Evolutionary conservation across 345 rosid genomes (phyloP).

Genomic region (Camelina sativa): DNA sequence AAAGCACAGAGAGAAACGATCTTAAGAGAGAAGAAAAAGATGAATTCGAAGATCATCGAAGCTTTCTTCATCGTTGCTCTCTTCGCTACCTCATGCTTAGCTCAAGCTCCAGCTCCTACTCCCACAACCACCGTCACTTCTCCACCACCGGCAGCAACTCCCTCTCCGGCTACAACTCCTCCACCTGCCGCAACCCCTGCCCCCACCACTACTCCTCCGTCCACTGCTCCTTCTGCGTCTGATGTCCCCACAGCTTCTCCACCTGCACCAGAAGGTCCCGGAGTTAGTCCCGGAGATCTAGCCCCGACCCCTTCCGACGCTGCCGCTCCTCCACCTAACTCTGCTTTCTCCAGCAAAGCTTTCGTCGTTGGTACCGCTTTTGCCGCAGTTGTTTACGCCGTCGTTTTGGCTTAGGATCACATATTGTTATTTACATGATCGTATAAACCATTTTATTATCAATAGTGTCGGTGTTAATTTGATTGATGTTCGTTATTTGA

Average conservation of each 20-base stretch:
- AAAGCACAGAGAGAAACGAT: neutral
- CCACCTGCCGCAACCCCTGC: slow-evolving; percentile 47
- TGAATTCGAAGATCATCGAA: slow-evolving; percentile 54
- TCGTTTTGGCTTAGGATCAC: slow-evolving; percentile 39
- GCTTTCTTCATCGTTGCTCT: slow-evolving; percentile 61
- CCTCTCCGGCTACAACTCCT: slow-evolving; percentile 46
- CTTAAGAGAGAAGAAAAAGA: slow-evolving; percentile 30
- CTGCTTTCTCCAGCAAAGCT: slow-evolving; percentile 38
- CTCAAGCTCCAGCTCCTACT: slow-evolving; percentile 68
- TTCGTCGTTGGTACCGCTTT: slow-evolving; percentile 49
- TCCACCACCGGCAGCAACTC: slow-evolving; percentile 44
- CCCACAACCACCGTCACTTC: slow-evolving; percentile 45
- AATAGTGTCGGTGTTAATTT: slow-evolving; percentile 22
- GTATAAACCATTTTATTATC: no score
- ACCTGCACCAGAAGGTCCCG: slow-evolving; percentile 37
- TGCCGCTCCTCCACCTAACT: slow-evolving; percentile 27
- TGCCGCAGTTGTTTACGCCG: slow-evolving; percentile 51
- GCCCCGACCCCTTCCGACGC: slow-evolving; percentile 38
- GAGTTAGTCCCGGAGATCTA: slow-evolving; percentile 28
- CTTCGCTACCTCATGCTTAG: slow-evolving; percentile 61
- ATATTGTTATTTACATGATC: no score
- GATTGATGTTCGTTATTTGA: neutral
- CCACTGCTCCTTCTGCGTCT: slow-evolving; percentile 28
- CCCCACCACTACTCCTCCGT: slow-evolving; percentile 22
- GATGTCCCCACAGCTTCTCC: slow-evolving; percentile 37